Evolutionary conservation across 139 green algal genomes (phyloP).

Genomic region (Gonium pectorale): DNA sequence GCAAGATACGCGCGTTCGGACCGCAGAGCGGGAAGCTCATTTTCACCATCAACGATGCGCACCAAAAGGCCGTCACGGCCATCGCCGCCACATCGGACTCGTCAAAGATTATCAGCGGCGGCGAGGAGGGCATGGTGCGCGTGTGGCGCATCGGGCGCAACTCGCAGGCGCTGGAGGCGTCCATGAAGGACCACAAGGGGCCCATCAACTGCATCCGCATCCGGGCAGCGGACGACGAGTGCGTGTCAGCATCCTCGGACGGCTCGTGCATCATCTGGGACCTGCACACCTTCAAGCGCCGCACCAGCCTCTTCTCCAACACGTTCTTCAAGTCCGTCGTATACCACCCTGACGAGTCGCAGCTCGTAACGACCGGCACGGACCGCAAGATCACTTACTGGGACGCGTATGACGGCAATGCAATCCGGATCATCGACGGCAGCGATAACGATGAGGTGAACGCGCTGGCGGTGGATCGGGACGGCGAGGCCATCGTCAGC

Average conservation of each 20-base stretch:
- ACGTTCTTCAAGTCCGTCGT: conserved; percentile 85
- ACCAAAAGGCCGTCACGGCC: conserved; percentile 83
- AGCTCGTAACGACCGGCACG: conserved; percentile 79
- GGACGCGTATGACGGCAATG: conserved; percentile 85
- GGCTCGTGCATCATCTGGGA: conserved; percentile 93
- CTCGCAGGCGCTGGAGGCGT: conserved; percentile 75
- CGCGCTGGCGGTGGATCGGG: conserved; percentile 71
- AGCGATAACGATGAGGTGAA: conserved; percentile 71
- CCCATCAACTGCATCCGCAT: conserved; percentile 82
- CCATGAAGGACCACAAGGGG: conserved; percentile 91
- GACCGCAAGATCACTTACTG: conserved; percentile 93
- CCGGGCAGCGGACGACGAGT: conserved; percentile 73
- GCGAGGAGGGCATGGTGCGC: conserved; percentile 75
- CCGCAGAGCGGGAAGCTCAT: conserved; percentile 86
- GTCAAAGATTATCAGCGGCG: conserved; percentile 75
- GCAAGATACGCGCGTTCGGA: conserved; percentile 86
- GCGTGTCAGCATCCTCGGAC: conserved; percentile 78
- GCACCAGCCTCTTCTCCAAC: conserved; percentile 80
- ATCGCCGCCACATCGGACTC: conserved; percentile 74
- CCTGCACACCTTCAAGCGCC: conserved; percentile 75
- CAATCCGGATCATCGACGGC: conserved; percentile 88
- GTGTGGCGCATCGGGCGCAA: conserved; percentile 78
- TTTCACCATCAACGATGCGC: conserved; percentile 87
- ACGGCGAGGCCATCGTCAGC: conserved; percentile 75
- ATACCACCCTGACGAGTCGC: conserved; percentile 87